A percentile compares a stretch with the other conserved stretches of the same genome.
Conservation (phyloP, 2,329 filamentous ascomycete species). For the Verticillium zaregamsianum region DNA sequence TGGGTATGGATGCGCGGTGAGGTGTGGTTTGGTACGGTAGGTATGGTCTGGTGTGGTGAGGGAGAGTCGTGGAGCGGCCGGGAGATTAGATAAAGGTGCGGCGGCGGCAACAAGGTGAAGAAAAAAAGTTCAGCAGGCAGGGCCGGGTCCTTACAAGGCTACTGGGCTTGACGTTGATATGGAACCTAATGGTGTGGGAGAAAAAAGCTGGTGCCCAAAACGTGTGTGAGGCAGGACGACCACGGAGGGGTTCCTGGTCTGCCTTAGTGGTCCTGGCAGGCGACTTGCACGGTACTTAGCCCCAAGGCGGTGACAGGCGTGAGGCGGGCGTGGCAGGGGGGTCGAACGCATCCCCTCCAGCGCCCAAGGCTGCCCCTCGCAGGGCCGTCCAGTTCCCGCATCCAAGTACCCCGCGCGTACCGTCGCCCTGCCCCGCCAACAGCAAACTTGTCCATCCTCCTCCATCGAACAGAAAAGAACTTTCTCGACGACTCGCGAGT, state of each 20-base stretch:
- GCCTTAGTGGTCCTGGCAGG: neutral
- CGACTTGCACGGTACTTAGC: neutral
- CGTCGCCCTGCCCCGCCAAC: slow-evolving; percentile 2
- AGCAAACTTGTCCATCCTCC: neutral
- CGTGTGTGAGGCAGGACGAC: neutral
- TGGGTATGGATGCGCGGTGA: neutral
- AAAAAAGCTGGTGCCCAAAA: neutral
- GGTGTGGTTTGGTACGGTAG: neutral
- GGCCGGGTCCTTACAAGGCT: neutral
- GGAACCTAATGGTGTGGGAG: neutral
- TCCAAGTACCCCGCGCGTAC: neutral
- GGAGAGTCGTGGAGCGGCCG: neutral
- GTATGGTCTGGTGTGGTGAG: slow-evolving; percentile 3
- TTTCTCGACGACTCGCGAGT: slow-evolving; percentile 13
- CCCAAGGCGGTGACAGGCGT: neutral
- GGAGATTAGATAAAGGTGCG: neutral
- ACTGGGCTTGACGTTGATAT: neutral
- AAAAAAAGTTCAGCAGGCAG: neutral
- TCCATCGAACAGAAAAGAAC: slow-evolving; percentile 15
- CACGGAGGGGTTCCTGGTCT: neutral
- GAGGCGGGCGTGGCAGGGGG: neutral
- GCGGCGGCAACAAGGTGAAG: neutral
- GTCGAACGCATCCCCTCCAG: neutral
- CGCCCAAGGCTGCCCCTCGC: neutral
- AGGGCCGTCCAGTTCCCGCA: neutral